Base-by-base conservation (phyloP, 768 basidiomycete genomes). In the Rhodocollybia butyracea region DNA sequence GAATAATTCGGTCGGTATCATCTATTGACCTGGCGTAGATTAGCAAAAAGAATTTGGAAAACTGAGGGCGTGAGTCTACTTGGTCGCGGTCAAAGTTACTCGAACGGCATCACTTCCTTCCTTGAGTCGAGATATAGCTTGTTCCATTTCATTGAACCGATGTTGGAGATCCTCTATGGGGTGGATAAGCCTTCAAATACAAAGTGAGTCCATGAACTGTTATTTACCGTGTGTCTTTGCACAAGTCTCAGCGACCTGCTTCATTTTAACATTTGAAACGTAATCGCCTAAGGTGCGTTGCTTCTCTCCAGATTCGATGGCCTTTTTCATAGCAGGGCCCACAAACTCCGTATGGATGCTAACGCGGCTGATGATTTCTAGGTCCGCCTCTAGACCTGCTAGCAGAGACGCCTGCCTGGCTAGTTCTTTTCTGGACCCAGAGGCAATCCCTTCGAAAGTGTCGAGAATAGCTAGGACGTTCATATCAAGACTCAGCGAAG, bases 231-330 rank as follows among this genome's bases (percentile, higher is more conserved):
- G 87, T 24, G 86, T 84, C 46, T 78, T 77, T 15, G 73, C 64
- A 70, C 89, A 91, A 3, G 79, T 82, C 15, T 87, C 87, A 2
- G 83, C 88, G 1, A 94, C 91, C 64, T 88, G 81, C 61, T 76
- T 79, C 91, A 94, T 94, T 72, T 86, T 90, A 47, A 75, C 80
- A 60, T 76, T 79, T 15, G 86, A 86, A 24, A 94, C 89, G 67
- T 92, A 94, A 65, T 90, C 89, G 11, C 86, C 89, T 38, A 94
- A 68, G 11, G 86, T 88, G 42, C 91, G 76, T 13, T 79, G 79
- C 53, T 74, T 79, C 54, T 84, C 85, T 3, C 89, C 91, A 0
- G 79, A 75, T 56, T 91, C 88, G 41, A 91, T 88, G 2, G 86
- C 83, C 60, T 77, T 84, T 32, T 87, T 76, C 48, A 85, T 81